Conservation (phyloP, 306 rosid genomes). For the Trifolium fragiferum region DNA sequence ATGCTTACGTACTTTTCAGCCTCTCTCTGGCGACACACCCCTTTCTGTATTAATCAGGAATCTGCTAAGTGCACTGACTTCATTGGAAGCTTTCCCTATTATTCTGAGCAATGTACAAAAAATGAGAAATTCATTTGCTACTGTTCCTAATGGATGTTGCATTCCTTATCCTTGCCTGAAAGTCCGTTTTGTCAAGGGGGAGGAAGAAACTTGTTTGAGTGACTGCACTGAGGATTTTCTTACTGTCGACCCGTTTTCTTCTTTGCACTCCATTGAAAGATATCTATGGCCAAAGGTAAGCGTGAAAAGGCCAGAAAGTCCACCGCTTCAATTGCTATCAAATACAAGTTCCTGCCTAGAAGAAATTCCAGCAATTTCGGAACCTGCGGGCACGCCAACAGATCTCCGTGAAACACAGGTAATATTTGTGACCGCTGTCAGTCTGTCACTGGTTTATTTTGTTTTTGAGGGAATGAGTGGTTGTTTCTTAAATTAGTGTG, state of each 20-base stretch:
- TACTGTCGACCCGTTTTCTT: conserved; percentile 79
- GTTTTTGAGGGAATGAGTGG: neutral
- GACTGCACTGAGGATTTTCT: conserved; percentile 65
- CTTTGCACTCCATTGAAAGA: conserved; percentile 73
- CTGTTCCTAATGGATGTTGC: conserved; percentile 68
- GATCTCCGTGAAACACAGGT: conserved; percentile 69
- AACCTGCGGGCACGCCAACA: conserved; percentile 49
- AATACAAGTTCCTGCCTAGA: conserved; percentile 54
- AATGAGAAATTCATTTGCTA: conserved; percentile 67
- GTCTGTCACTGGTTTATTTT: conserved; percentile 29
- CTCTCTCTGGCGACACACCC: conserved; percentile 55
- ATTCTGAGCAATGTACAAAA: conserved; percentile 64
- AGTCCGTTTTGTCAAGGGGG: conserved; percentile 76
- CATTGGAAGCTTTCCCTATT: conserved; percentile 89
- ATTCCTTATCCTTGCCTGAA: conserved; percentile 71
- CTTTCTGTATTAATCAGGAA: conserved; percentile 62
- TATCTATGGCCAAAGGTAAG: conserved; percentile 80
- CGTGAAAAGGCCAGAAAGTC: conserved; percentile 51
- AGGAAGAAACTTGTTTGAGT: conserved; percentile 67
- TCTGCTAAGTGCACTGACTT: conserved; percentile 74
- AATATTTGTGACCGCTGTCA: conserved; percentile 23
- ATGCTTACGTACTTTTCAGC: conserved; percentile 56
- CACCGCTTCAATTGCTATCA: conserved; percentile 54
- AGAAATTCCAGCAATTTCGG: conserved; percentile 43
- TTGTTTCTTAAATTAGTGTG: conserved; percentile 19